Base-by-base conservation (phyloP, 129 eudicot genomes). In the Centella asiatica region DNA sequence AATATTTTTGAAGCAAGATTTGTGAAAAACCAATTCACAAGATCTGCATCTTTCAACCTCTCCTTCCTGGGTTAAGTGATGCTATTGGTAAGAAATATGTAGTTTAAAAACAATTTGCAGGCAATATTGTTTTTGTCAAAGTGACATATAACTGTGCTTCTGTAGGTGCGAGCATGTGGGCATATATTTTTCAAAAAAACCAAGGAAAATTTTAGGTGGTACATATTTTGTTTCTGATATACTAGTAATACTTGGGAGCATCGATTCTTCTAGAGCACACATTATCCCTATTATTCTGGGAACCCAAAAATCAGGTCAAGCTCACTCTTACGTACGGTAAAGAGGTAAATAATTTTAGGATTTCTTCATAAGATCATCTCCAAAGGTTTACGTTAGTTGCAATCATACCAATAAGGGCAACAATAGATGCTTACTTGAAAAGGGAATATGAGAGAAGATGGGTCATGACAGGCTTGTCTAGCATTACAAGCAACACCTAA, bases 401-500 rank as follows among this genome's bases (percentile, higher is more conserved):
- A 12, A 11, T 19, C 24, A 10, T 22, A 20, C 42, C 6, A 52
- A 18, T 14, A 37, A 18, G 51, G 29, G 55, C 24, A 22, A 9
- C 54, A 71, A 14, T 55, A 54, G 32, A 56, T 55, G 47, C 64
- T 42, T 59, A 83, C 98, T 95, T 92, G 98, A 67, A 92, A 92
- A 74, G 98, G 98, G 52, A 92, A 92, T 73, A 92, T 87, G 67
- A 92, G 96, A 65, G 98, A 80, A 62, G 87, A 76, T 17, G 96
- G 90, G 56, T 92, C 83, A 66, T 87, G 70, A 71, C 98, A 92
- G 44, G 85, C 83, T 71, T 81, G 94, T 67, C 95, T 90, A 77
- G 96, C 98, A 80, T 85, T 78, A 62, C 98, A 92, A 0, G 88
- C 96, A 29, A 84, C 73, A 8, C 96, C 98, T 61, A 68, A 81